phyloP scores from a whole-genome alignment of 257 asterid species.

The Nicotiana paniculata region DNA sequence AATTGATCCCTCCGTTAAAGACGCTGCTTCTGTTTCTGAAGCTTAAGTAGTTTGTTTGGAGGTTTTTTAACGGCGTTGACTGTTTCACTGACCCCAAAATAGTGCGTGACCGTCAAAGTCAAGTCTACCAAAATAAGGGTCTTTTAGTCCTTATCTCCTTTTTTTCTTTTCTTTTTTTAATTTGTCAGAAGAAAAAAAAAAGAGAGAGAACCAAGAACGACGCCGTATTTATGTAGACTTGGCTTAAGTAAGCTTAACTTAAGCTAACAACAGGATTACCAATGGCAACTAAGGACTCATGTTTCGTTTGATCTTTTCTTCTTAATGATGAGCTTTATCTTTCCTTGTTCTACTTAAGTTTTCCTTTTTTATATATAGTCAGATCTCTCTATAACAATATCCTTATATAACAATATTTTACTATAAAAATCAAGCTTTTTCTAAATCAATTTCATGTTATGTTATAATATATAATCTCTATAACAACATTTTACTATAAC shows the following conservation, averaged over 20 bases:
- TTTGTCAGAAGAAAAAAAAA: not conserved
- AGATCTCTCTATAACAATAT: no score
- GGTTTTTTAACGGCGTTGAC: conserved; percentile 23
- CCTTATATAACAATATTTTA: no score
- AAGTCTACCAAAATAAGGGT: conserved; percentile 52
- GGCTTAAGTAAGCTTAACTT: conserved; percentile 23
- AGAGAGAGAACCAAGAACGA: conserved; percentile 20
- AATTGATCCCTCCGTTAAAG: conserved; percentile 40
- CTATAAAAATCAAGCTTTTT: no score
- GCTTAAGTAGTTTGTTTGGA: conserved; percentile 9
- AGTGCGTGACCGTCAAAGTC: conserved; percentile 18
- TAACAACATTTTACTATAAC: no score
- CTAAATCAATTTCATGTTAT: no score
- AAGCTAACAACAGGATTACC: conserved; percentile 19
- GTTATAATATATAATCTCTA: no score
- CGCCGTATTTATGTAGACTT: conserved; percentile 61
- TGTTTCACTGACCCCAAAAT: not conserved
- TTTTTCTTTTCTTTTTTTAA: no score
- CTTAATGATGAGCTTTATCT: not conserved
- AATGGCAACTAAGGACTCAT: not conserved
- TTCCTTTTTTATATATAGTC: no score
- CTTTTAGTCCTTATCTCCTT: not conserved
- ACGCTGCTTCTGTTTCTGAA: conserved; percentile 46
- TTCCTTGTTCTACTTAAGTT: not conserved
- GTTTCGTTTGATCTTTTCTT: not conserved